phyloP scores from a whole-genome alignment of 2,329 filamentous ascomycete species.

The Colletotrichum brevisporum region DNA sequence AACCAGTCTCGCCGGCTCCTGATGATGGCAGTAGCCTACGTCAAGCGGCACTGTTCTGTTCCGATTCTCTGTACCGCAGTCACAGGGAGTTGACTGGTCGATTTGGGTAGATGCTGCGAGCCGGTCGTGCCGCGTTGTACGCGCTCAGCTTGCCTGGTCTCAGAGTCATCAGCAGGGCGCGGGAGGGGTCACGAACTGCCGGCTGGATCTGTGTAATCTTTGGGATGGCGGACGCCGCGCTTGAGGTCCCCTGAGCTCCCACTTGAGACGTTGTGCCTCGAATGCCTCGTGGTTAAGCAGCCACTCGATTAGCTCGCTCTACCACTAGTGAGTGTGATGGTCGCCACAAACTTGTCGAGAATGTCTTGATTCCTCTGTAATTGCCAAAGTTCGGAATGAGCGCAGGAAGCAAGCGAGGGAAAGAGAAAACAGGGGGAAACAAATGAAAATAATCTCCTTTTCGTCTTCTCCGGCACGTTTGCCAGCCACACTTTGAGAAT shows the following conservation, averaged over 20 bases:
- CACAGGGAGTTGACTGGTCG: constrained; percentile 19
- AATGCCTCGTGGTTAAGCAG: constrained; percentile 33
- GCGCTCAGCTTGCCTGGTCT: constrained; percentile 7
- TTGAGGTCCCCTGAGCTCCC: neutral
- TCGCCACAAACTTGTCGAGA: neutral
- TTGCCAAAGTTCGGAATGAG: too few relatives aligned
- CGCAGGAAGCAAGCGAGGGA: too few relatives aligned
- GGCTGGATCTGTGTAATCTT: constrained; percentile 33
- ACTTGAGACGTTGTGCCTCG: constrained; percentile 22
- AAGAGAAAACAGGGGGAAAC: too few relatives aligned
- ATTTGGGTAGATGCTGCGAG: constrained; percentile 12
- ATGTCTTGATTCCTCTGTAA: neutral
- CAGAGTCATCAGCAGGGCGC: constrained; percentile 10
- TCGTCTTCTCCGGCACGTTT: too few relatives aligned
- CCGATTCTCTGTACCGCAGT: constrained; percentile 7
- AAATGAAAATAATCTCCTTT: too few relatives aligned
- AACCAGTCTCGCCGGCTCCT: constrained; percentile 19
- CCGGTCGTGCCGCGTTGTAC: constrained; percentile 25
- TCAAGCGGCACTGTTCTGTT: constrained; percentile 26
- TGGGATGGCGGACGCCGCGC: neutral
- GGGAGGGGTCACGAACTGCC: constrained; percentile 1
- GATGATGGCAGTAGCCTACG: constrained; percentile 2
- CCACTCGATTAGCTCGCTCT: constrained; percentile 2
- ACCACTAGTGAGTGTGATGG: constrained; percentile 3
- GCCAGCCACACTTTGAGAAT: too few relatives aligned